Evolutionary conservation across 2,329 filamentous ascomycete species (phyloP).

Genomic region (Scortechinia acanthostroma): DNA sequence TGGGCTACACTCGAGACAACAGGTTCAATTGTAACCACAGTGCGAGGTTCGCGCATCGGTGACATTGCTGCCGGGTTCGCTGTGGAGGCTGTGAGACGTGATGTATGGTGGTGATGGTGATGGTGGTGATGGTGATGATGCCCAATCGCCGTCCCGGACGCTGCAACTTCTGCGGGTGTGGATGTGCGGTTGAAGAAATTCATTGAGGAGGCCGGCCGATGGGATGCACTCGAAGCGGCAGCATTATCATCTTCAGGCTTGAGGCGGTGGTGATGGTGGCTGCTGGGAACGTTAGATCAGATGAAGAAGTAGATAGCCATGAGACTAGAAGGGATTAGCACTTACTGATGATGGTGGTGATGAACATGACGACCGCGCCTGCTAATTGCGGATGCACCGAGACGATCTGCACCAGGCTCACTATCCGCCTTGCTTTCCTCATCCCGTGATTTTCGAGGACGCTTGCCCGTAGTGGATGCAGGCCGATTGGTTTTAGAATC

Average conservation of each 20-base stretch:
- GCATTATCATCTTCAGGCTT: conserved; percentile 35
- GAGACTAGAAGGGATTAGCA: conserved; percentile 17
- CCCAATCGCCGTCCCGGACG: conserved; percentile 28
- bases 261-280: conserved; percentile 49
- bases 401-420: conserved; percentile 59
- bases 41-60: conserved; percentile 50
- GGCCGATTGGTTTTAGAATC: neutral
- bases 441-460: conserved; percentile 38
- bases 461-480: conserved; percentile 42
- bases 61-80: conserved; percentile 29
- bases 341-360: conserved; percentile 64
- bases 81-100: conserved; percentile 14
- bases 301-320: conserved; percentile 11
- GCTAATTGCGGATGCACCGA: conserved; percentile 52
- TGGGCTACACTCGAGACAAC: conserved; percentile 68
- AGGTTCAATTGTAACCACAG: conserved; percentile 59
- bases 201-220: conserved; percentile 36
- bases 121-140: conserved; percentile 40
- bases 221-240: conserved; percentile 28
- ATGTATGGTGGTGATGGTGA: conserved; percentile 19
- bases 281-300: conserved; percentile 11
- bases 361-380: conserved; percentile 57
- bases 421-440: conserved; percentile 53
- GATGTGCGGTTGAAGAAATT: conserved; percentile 35
- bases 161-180: conserved; percentile 33